phyloP scores from a whole-genome alignment of 768 basidiomycete genomes.

The Rickenella mellea region DNA sequence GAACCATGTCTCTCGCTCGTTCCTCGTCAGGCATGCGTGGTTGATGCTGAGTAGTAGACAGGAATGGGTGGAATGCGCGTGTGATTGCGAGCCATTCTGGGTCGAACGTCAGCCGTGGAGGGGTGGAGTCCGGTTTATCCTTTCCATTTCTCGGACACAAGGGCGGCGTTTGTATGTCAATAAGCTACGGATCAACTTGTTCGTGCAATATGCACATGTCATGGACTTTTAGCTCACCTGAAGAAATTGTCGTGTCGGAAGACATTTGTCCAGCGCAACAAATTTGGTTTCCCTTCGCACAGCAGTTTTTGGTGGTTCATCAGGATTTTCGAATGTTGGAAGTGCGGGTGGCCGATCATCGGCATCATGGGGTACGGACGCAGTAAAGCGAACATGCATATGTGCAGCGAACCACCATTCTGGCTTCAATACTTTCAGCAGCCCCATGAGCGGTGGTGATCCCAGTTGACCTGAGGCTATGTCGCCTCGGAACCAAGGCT shows the following conservation, averaged over 20 bases:
- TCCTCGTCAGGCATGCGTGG: constrained; percentile 49
- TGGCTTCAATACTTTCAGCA: constrained; percentile 65
- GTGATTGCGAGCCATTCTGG: constrained; percentile 92
- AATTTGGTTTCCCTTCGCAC: constrained; percentile 53
- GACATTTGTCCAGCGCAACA: constrained; percentile 86
- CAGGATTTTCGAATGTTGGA: constrained; percentile 17
- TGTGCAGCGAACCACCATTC: constrained; percentile 92
- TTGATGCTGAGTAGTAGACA: constrained; percentile 47
- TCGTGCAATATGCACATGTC: background rate
- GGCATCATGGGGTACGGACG: constrained; percentile 38
- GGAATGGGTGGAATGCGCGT: constrained; percentile 73
- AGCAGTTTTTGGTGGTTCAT: constrained; percentile 31
- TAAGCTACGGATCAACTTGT: constrained; percentile 35
- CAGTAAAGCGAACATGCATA: constrained; percentile 81
- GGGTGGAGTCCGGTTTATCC: constrained; percentile 4
- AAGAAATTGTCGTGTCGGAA: constrained; percentile 61
- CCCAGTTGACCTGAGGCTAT: constrained; percentile 62
- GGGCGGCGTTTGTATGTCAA: constrained; percentile 43
- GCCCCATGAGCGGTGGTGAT: constrained; percentile 76
- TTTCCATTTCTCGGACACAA: constrained; percentile 8
- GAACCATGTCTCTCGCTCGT: constrained; percentile 42
- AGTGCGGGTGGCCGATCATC: background rate
- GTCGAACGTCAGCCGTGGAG: constrained; percentile 56
- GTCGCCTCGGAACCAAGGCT: constrained; percentile 71
- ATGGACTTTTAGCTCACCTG: constrained; percentile 40